phyloP scores from a whole-genome alignment of 805 yeast genomes.

The Pichia pseudocactophila region DNA sequence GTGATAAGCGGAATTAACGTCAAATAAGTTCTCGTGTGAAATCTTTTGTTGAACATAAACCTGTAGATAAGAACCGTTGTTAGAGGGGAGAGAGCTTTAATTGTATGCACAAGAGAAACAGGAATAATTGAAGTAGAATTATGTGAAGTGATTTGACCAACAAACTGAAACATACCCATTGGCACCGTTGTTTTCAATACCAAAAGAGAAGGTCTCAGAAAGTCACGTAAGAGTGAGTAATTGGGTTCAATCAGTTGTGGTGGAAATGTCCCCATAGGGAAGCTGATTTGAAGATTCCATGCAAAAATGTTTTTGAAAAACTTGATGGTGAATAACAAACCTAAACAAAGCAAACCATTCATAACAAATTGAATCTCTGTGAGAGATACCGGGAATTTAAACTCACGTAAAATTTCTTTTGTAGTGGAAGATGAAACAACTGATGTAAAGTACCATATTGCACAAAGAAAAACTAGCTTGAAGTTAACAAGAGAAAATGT shows the following conservation, averaged over 20 bases:
- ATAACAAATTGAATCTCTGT: constrained; percentile 81
- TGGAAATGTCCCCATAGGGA: constrained; percentile 47
- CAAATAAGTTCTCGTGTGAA: constrained; percentile 58
- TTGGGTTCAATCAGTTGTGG: constrained; percentile 24
- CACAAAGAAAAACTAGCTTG: constrained; percentile 40
- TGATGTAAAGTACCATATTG: constrained; percentile 71
- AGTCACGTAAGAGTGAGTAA: constrained; percentile 26
- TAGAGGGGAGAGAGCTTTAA: constrained; percentile 85
- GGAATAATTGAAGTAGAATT: constrained; percentile 89
- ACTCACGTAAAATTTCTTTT: constrained; percentile 61
- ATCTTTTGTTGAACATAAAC: constrained; percentile 46
- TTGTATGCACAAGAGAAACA: constrained; percentile 90
- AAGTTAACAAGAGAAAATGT: constrained; percentile 21
- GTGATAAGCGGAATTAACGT: constrained; percentile 70
- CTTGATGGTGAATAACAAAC: constrained; percentile 21
- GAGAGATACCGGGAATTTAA: constrained; percentile 76
- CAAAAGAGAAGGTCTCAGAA: constrained; percentile 45
- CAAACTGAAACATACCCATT: constrained; percentile 89
- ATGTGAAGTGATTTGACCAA: constrained; percentile 86
- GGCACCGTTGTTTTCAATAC: constrained; percentile 69
- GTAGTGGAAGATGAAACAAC: constrained; percentile 77
- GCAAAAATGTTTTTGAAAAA: constrained; percentile 1
- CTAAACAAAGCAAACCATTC: constrained; percentile 53
- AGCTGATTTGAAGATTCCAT: constrained; percentile 18
- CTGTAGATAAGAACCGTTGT: constrained; percentile 78